These are phyloP conservation scores for Tylopilus cervinicoccineus DNA, from an alignment of 768 basidiomycete species.

Conservation along the genomic window DNA sequence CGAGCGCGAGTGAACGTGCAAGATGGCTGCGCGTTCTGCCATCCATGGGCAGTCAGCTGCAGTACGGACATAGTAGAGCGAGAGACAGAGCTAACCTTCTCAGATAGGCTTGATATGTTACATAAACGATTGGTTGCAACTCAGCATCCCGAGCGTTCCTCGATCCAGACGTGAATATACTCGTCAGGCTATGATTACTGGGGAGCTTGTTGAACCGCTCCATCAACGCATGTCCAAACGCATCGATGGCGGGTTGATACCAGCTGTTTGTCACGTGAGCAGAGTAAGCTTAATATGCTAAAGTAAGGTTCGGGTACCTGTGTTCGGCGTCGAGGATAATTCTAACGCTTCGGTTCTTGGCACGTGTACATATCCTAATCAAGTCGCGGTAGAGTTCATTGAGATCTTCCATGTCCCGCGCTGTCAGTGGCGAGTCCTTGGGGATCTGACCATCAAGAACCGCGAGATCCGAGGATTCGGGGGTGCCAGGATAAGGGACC, in stretches of 20 bases:
- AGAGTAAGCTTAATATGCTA: background rate
- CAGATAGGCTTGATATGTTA: conserved; percentile 88
- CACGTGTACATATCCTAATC: conserved; percentile 57
- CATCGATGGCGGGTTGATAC: conserved; percentile 80
- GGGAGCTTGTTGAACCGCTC: conserved; percentile 62
- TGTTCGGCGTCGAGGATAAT: conserved; percentile 87
- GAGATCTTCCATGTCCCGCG: conserved; percentile 57
- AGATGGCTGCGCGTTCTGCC: conserved; percentile 68
- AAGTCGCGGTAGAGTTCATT: conserved; percentile 61
- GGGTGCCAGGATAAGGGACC: conserved; percentile 68
- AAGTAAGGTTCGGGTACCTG: conserved; percentile 35
- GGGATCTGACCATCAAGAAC: conserved; percentile 35
- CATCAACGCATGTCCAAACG: conserved; percentile 70
- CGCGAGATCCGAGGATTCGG: conserved; percentile 54
- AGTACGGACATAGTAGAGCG: background rate
- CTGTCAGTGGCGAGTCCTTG: conserved; percentile 34
- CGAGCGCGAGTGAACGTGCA: conserved; percentile 57
- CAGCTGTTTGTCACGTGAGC: conserved; percentile 36
- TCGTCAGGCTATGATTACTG: conserved; percentile 1
- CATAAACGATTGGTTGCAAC: conserved; percentile 74
- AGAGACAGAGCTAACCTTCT: conserved; percentile 46
- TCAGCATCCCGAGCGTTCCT: background rate
- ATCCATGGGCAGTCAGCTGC: background rate
- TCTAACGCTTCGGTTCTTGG: conserved; percentile 57
- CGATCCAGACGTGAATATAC: conserved; percentile 3